phyloP scores from a whole-genome alignment of 257 asterid genomes.

The Plantago ovata region DNA sequence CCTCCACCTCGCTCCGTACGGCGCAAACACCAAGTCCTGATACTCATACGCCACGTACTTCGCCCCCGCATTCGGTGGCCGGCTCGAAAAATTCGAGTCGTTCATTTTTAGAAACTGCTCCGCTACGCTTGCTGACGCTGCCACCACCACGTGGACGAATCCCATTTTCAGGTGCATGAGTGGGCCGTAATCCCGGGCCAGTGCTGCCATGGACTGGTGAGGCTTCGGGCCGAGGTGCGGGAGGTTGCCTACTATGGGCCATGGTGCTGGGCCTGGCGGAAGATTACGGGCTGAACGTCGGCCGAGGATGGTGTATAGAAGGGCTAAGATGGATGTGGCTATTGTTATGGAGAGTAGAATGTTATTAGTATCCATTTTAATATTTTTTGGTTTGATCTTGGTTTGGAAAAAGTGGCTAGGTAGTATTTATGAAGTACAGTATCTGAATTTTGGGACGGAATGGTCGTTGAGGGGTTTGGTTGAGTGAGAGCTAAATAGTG shows the following conservation, averaged over 20 bases:
- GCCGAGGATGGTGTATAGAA: slow-evolving; percentile 19
- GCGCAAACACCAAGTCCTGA: slow-evolving; percentile 85
- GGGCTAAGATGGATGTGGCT: background rate
- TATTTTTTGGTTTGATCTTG: too few relatives aligned
- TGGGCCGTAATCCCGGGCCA: slow-evolving; percentile 73
- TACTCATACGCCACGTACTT: slow-evolving; percentile 77
- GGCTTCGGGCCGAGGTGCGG: slow-evolving; percentile 72
- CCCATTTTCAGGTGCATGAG: slow-evolving; percentile 80
- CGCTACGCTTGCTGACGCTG: slow-evolving; percentile 64
- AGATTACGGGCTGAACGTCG: slow-evolving; percentile 18
- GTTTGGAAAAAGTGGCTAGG: too few relatives aligned
- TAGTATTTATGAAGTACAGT: too few relatives aligned
- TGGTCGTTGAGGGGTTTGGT: too few relatives aligned
- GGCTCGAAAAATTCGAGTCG: slow-evolving; percentile 71
- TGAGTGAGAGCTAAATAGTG: too few relatives aligned
- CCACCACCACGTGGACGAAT: slow-evolving; percentile 74
- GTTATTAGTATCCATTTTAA: too few relatives aligned
- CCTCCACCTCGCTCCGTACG: slow-evolving; percentile 95
- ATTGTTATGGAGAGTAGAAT: background rate
- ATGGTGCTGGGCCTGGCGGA: slow-evolving; percentile 94
- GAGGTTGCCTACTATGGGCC: slow-evolving; percentile 86
- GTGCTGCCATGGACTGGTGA: slow-evolving; percentile 70
- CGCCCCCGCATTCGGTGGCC: slow-evolving; percentile 89
- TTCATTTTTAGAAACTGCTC: slow-evolving; percentile 70
- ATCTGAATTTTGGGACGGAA: too few relatives aligned